Evolutionary conservation across 1,139 yeast genomes (phyloP), one percentile per base, ranked within the genome.

Genomic region (Yamadazyma membranifaciens): DNA sequence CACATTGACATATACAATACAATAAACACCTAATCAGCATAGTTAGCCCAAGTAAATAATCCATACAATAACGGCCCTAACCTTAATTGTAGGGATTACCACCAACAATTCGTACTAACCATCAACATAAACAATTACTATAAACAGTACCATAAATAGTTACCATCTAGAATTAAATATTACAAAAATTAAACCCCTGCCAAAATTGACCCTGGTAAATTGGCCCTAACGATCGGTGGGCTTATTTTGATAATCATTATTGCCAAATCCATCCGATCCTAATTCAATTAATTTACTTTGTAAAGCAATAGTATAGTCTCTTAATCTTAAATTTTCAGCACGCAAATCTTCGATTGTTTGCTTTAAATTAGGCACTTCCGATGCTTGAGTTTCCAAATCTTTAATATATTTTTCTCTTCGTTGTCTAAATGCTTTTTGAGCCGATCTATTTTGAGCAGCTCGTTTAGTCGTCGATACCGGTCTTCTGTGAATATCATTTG

Each of bases 381-480:
- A 71, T 5, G 86, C 87, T 56, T 81, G 81, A 30, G 69, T 62
- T 63, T 88, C 96, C 46, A 88, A 69, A 38, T 87, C 91, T 60
- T 81, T 84, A 50, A 88, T 80, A 54, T 86, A 81, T 45, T 78
- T 75, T 51, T 87, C 95, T 57, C 85, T 83, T 43, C 96, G 73
- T 56, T 80, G 82, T 56, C 96, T 75, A 64, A 87, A 88, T 9
- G 95, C 95, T 51, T 87, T 78, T 62, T 88, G 96, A 1, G 96
- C 96, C 45, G 80, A 82, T 55, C 96, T 71, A 65, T 88, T 88
- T 62, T 88, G 96, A 13, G 84, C 87, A 1, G 96, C 96, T 49
- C 96, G 77, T 62, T 86, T 87, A 32, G 94, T 80, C 45, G 71
- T 74, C 11, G 83, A 74, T 31, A 84, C 65, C 6, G 76, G 76